These are phyloP conservation scores for Reutealis trisperma DNA, from an alignment of 345 rosid species.

Conservation along the genomic window DNA sequence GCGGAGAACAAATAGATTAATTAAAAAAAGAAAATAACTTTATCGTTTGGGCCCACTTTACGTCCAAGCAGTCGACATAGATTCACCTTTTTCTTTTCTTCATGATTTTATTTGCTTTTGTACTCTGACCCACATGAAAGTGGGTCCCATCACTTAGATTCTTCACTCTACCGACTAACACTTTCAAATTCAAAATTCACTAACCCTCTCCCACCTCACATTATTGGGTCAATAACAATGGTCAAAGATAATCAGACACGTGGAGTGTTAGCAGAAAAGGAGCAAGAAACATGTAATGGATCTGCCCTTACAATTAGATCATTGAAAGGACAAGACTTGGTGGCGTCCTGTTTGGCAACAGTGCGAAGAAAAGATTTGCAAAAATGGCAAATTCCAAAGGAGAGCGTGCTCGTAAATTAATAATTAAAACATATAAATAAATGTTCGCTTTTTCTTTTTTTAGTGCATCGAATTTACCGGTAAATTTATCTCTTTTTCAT, in stretches of 20 bases:
- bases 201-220: constrained; percentile 12
- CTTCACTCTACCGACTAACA: neutral
- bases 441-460: no score
- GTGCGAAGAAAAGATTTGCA: constrained; percentile 9
- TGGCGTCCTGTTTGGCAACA: constrained; percentile 20
- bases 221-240: neutral
- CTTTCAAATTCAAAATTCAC: constrained; percentile 9
- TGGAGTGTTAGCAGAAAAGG: constrained; percentile 10
- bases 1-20: neutral
- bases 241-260: neutral
- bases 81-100: constrained; percentile 26
- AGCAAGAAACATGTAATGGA: constrained; percentile 18
- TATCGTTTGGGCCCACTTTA: neutral
- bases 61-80: constrained; percentile 1
- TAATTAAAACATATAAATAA: no score
- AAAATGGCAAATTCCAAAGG: constrained; percentile 25
- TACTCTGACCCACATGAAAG: constrained; percentile 22
- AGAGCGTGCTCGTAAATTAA: constrained; percentile 38
- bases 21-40: no score
- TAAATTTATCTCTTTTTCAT: no score
- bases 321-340: constrained; percentile 27
- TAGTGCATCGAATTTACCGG: no score
- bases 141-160: constrained; percentile 8
- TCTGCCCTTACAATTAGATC: constrained; percentile 15
- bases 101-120: constrained; percentile 23